Conservation (phyloP, 345 rosid species). For the Salix purpurea region DNA sequence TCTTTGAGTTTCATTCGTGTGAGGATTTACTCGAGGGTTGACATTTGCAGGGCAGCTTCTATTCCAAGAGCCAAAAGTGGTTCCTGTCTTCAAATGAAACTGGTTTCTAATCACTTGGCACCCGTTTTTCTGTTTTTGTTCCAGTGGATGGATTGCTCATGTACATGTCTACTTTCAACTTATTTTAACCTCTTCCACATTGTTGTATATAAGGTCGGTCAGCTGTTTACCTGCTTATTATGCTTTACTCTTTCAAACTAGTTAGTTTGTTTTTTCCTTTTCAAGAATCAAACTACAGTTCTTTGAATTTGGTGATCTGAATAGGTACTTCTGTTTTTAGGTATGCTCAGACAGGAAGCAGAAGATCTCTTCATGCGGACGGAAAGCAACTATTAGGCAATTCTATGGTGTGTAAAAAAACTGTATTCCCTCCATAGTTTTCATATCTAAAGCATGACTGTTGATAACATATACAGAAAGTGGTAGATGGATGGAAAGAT, state of each 20-base stretch:
- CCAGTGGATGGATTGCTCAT: constrained; percentile 29
- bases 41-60: constrained; percentile 29
- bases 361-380: constrained; percentile 14
- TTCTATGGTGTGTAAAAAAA: constrained; percentile 22
- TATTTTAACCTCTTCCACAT: constrained; percentile 20
- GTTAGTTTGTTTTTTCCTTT: neutral
- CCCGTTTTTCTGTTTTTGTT: constrained; percentile 22
- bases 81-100: constrained; percentile 31
- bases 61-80: constrained; percentile 23
- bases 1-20: neutral
- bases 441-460: neutral
- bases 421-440: neutral
- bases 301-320: neutral
- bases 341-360: constrained; percentile 22
- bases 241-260: neutral
- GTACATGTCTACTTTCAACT: constrained; percentile 15
- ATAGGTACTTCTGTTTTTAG: constrained; percentile 6
- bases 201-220: constrained; percentile 20
- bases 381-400: constrained; percentile 26
- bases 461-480: neutral
- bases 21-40: too few species aligned
- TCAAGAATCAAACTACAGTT: neutral
- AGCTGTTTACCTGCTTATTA: neutral
- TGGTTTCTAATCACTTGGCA: constrained; percentile 21
- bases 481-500: neutral